phyloP scores from a whole-genome alignment of 805 yeast genomes.

The Barnettozyma salicaria region DNA sequence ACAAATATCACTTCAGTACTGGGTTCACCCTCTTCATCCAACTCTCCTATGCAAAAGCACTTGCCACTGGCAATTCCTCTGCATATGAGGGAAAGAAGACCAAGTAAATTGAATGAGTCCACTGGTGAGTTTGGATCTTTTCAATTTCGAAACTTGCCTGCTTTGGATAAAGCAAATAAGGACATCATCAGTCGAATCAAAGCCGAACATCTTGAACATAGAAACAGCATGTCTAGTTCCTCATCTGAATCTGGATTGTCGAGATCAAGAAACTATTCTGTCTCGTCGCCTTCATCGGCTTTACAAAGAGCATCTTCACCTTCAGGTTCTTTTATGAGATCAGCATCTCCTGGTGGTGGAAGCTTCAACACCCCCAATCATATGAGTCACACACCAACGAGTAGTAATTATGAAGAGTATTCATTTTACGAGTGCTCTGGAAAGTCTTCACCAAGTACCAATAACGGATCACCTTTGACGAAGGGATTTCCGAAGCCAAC shows the following conservation, averaged over 20 bases:
- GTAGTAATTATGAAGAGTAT: constrained; percentile 27
- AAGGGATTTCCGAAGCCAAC: constrained; percentile 18
- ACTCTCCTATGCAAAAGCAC: constrained; percentile 32
- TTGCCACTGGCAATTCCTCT: constrained; percentile 47
- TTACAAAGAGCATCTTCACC: constrained; percentile 46
- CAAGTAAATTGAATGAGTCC: constrained; percentile 60
- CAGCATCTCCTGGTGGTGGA: constrained; percentile 29
- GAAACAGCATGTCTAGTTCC: constrained; percentile 33
- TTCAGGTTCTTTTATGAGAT: constrained; percentile 25
- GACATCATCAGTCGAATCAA: constrained; percentile 85
- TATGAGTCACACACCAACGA: constrained; percentile 17
- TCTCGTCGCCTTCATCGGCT: constrained; percentile 30
- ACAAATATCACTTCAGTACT: constrained; percentile 17
- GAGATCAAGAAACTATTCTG: constrained; percentile 28
- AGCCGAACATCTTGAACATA: constrained; percentile 59
- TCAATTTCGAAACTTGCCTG: constrained; percentile 81
- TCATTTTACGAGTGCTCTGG: constrained; percentile 26
- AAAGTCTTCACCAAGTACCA: constrained; percentile 31
- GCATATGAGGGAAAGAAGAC: constrained; percentile 62
- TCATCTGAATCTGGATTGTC: constrained; percentile 29
- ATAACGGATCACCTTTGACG: constrained; percentile 25
- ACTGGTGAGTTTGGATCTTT: constrained; percentile 85
- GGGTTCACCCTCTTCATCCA: constrained; percentile 27
- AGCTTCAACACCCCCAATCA: constrained; percentile 16
- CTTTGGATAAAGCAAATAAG: constrained; percentile 88